These are phyloP conservation scores for Pestalotiopsis fici DNA, from an alignment of 2,329 filamentous ascomycete genomes.

Conservation along the genomic window DNA sequence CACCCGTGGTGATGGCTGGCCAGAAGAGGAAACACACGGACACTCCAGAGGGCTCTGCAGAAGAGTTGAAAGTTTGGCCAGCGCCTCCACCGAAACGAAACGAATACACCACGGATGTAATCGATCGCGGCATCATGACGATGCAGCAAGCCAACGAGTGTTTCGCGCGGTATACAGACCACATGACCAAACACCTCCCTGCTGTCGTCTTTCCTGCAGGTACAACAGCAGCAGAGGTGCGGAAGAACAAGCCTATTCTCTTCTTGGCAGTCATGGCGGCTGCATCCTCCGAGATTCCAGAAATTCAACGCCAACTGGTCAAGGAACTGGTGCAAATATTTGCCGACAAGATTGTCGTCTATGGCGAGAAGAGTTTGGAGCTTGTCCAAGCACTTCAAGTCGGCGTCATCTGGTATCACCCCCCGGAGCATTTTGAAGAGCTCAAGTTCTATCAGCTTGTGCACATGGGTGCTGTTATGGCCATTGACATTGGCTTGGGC, in stretches of 20 bases:
- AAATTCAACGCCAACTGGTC: conserved; percentile 62
- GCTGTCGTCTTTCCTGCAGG: conserved; percentile 60
- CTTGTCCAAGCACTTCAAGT: conserved; percentile 78
- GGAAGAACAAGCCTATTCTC: conserved; percentile 61
- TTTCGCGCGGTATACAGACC: conserved; percentile 58
- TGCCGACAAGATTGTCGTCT: conserved; percentile 72
- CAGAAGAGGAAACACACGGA: conserved; percentile 42
- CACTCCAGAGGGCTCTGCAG: conserved; percentile 14
- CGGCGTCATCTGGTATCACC: conserved; percentile 81
- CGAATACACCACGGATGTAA: conserved; percentile 41
- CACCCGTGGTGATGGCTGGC: conserved; percentile 27
- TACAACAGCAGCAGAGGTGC: conserved; percentile 56
- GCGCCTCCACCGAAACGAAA: not conserved
- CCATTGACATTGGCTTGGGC: conserved; percentile 77
- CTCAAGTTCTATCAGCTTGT: conserved; percentile 89
- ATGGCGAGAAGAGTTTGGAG: conserved; percentile 80
- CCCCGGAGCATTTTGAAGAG: conserved; percentile 80
- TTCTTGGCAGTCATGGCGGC: conserved; percentile 73
- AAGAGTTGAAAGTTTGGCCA: conserved; percentile 14
- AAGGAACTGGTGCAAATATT: conserved; percentile 72
- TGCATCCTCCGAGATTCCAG: conserved; percentile 57
- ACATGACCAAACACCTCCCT: conserved; percentile 63
- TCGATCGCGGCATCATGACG: conserved; percentile 62
- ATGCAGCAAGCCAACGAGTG: conserved; percentile 55
- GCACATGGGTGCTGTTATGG: conserved; percentile 79